Conservation (phyloP, 345 rosid genomes). For the Sapria himalayana region DNA sequence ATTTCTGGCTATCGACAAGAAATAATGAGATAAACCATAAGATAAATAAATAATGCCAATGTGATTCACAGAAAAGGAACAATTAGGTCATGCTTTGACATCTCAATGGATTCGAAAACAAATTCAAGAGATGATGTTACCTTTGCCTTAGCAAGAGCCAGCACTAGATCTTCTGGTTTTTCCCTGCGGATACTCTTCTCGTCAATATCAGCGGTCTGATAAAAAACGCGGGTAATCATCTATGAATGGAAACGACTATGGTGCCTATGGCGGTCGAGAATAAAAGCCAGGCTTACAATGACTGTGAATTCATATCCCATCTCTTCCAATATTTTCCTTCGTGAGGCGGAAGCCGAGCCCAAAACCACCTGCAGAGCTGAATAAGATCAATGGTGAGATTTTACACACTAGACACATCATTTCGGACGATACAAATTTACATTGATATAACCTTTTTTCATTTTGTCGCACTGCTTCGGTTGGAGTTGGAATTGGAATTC, state of each 20-base stretch:
- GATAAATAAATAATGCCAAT: too few species aligned
- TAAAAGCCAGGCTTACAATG: conserved; percentile 28
- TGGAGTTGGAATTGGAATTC: too few species aligned
- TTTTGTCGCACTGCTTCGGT: too few species aligned
- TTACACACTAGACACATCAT: too few species aligned
- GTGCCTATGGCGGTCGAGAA: neutral
- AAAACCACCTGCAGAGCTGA: conserved; percentile 53
- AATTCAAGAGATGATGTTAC: conserved; percentile 10
- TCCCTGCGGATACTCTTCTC: conserved; percentile 61
- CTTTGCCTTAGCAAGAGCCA: conserved; percentile 93
- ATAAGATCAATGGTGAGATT: too few species aligned
- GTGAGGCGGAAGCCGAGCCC: conserved; percentile 65
- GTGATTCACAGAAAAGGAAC: too few species aligned
- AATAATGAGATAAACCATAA: too few species aligned
- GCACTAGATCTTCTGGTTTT: conserved; percentile 68
- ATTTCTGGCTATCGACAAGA: too few species aligned
- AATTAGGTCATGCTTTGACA: too few species aligned
- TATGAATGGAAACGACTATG: neutral
- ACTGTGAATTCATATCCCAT: conserved; percentile 83
- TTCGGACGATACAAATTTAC: too few species aligned
- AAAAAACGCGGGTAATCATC: neutral
- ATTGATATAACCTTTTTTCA: too few species aligned
- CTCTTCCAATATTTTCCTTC: conserved; percentile 43
- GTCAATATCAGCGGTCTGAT: conserved; percentile 80
- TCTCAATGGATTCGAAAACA: too few species aligned